Evolutionary conservation across 176 grass and related monocot genomes (phyloP).

Genomic region (Oryza australiensis): DNA sequence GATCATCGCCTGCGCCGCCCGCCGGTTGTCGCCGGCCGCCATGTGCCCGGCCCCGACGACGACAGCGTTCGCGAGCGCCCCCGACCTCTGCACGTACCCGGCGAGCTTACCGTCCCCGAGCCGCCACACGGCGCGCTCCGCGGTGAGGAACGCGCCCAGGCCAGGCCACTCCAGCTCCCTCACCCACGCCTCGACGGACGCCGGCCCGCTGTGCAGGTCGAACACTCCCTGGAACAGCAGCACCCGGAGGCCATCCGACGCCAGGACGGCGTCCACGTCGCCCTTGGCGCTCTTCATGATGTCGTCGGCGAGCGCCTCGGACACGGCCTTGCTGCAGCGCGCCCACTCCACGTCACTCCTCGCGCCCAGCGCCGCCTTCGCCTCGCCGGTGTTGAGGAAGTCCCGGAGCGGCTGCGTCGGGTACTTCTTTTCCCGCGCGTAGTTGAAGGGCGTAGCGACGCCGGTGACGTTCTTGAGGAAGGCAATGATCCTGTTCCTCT

Average conservation of each 20-base stretch:
- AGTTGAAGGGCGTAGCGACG: conserved; percentile 48
- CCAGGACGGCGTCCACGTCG: conserved; percentile 59
- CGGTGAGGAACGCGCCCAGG: conserved; percentile 47
- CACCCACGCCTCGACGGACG: conserved; percentile 66
- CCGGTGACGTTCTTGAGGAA: conserved; percentile 45
- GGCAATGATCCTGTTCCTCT: conserved; percentile 18
- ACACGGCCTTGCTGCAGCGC: conserved; percentile 43
- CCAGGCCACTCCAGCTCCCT: conserved; percentile 60
- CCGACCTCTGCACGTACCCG: conserved; percentile 51
- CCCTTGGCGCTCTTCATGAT: conserved; percentile 69
- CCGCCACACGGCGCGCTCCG: conserved; percentile 63
- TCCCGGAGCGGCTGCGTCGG: conserved; percentile 17
- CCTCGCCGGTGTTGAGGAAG: conserved; percentile 53
- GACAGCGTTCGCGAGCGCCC: conserved; percentile 44
- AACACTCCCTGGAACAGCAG: conserved; percentile 62
- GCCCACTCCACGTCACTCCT: conserved; percentile 27
- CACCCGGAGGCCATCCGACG: conserved; percentile 26
- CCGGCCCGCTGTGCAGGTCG: conserved; percentile 51
- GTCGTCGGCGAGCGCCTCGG: conserved; percentile 37
- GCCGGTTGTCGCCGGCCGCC: conserved; percentile 48
- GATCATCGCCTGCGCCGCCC: conserved; percentile 63
- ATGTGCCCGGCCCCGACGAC: conserved; percentile 67
- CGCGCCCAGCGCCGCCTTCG: conserved; percentile 52
- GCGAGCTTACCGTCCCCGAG: conserved; percentile 23
- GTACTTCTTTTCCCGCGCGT: conserved; percentile 43